Evolutionary conservation across 805 yeast species (phyloP), one percentile per base, ranked within the genome.

Genomic region (Lipomyces sp.): DNA sequence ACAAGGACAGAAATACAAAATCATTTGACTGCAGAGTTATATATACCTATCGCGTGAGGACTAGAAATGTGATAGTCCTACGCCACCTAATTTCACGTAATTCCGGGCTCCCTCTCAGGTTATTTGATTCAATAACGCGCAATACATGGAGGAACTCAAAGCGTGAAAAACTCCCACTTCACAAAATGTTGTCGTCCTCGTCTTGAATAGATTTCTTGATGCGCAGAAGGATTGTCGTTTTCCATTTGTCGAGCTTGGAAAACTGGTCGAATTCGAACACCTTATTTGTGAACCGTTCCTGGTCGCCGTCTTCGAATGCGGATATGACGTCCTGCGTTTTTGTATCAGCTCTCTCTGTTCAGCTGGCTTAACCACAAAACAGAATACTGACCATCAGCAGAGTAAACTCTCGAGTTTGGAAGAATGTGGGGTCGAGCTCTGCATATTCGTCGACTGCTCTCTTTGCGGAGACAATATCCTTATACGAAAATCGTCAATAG

Each of bases 191-290:
- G 16, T 55, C 59, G 50, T 84, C 95, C 43, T 81, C 84, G 47
- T 79, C 82, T 33, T 81, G 79, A 42, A 87, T 82, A 2, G 77
- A 70, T 58, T 78, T 83, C 71, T 93, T 93, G 62, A 93, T 82
- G 69, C 84, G 84, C 61, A 91, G 76, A 59, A 93, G 76, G 44
- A 93, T 72, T 26, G 85, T 81, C 11, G 96, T 86, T 73, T 86
- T 88, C 84, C 95, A 84, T 63, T 84, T 86, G 66, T 93, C 98
- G 49, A 93, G 78, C 68, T 88, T 88, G 58, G 82, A 74, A 68
- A 85, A 89, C 67, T 86, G 95, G 67, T 93, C 98, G 63, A 72
- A 93, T 58, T 86, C 93, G 64, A 76, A 85, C 19, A 90, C 82
- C 58, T 80, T 79, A 59, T 81, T 82, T 2, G 91, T 79, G 63